Base-by-base conservation (phyloP, 768 basidiomycete species). In the Russula abietina region DNA sequence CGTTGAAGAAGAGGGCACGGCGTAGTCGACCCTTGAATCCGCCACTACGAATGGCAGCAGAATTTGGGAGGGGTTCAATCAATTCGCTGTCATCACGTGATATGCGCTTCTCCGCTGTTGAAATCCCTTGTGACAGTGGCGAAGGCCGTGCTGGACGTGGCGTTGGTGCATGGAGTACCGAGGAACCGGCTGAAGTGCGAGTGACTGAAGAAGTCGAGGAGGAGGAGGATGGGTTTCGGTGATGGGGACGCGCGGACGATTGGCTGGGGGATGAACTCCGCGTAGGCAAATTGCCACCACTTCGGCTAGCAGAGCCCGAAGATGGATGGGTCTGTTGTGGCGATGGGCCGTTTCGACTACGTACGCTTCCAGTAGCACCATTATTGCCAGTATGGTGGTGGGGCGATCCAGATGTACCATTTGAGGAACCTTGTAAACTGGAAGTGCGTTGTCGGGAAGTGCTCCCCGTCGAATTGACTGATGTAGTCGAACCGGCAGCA, bases 21-120 rank as follows among this genome's bases (percentile, higher is more conserved):
- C 88, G 84, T 45, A 93, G 78, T 60, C 84, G 83, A 68, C 83
- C 86, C 71, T 92, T 93, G 66, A 95, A 78, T 0, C 92, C 92
- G 16, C 83, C 80, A 61, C 81, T 80, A 60, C 87, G 82, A 49
- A 78, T 72, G 69, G 79, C 78, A 22, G 78, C 73, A 2, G 73
- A 68, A 46, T 54, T 65, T 16, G 68, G 65, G 30, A 60, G 62
- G 41, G 73, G 74, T 60, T 77, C 78, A 28, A 75, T 70, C 76
- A 88, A 76, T 74, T 89, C 87, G 61, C 83, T 86, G 69, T 90
- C 88, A 73, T 89, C 87, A 63, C 82, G 81, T 24, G 89, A 89
- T 82, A 88, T 87, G 57, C 89, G 84, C 69, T 86, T 84, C 72
- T 90, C 88, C 3, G 83, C 74, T 30, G 83, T 83, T 10, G 83